Percentiles rank a stretch among this genome's conserved stretches.
Conservation (phyloP, 768 basidiomycete genomes). For the Termitomyces titanicus region DNA sequence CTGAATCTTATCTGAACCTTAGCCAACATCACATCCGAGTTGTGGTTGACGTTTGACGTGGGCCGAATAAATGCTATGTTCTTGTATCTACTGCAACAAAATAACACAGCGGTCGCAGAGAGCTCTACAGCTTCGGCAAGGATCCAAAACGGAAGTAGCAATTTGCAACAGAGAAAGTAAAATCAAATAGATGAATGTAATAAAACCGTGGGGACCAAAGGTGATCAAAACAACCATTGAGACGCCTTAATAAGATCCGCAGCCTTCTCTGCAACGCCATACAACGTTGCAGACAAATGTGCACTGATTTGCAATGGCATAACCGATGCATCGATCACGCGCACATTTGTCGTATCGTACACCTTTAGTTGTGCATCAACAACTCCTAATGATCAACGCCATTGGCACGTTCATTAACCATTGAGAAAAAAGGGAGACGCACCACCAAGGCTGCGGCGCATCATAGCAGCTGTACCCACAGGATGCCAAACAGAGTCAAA, state of each 20-base stretch:
- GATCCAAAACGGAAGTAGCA: neutral
- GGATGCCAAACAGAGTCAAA: conserved; percentile 47
- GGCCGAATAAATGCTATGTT: no score
- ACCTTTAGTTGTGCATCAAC: conserved; percentile 43
- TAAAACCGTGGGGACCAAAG: no score
- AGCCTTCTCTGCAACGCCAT: conserved; percentile 54
- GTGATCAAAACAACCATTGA: conserved; percentile 10
- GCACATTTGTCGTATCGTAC: conserved; percentile 45
- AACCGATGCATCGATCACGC: conserved; percentile 49
- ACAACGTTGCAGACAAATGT: conserved; percentile 43
- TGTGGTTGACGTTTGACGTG: no score
- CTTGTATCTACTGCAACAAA: no score
- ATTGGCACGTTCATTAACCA: neutral
- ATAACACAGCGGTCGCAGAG: neutral
- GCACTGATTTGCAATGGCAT: conserved; percentile 47
- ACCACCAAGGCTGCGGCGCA: neutral
- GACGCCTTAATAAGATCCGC: conserved; percentile 46
- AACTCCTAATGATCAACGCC: conserved; percentile 36
- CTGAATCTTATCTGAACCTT: no score
- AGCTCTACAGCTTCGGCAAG: neutral
- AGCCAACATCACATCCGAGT: no score
- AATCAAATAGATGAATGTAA: no score
- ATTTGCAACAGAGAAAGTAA: neutral
- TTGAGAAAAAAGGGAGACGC: neutral
- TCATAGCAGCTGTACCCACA: conserved; percentile 30